Percentiles rank a stretch among this genome's conserved stretches.
Conservation (phyloP, 352 stramenopile genomes). For the Phytophthora sp. region DNA sequence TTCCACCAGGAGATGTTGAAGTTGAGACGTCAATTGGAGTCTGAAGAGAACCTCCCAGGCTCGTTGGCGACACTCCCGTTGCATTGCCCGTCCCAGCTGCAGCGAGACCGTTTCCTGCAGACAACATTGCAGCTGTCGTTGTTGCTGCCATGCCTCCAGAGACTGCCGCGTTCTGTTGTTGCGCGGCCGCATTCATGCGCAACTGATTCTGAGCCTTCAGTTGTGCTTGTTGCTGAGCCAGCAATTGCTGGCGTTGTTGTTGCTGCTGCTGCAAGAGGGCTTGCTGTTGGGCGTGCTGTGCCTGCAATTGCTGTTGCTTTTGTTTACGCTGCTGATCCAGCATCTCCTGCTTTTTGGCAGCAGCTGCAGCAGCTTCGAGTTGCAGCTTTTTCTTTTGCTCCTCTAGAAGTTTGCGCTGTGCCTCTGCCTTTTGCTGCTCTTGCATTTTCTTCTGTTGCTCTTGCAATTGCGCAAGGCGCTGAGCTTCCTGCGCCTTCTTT, state of each 20-base stretch:
- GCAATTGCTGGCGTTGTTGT: constrained; percentile 44
- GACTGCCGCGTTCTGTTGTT: constrained; percentile 19
- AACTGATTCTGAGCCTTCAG: constrained; percentile 56
- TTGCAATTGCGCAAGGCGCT: constrained; percentile 57
- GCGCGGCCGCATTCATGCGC: constrained; percentile 29
- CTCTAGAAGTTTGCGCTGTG: constrained; percentile 68
- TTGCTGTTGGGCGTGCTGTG: constrained; percentile 60
- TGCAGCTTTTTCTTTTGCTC: constrained; percentile 79
- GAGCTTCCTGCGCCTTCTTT: constrained; percentile 74
- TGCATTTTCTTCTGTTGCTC: constrained; percentile 78
- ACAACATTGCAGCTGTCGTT: constrained; percentile 2
- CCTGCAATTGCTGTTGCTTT: constrained; percentile 72
- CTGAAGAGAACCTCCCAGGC: constrained; percentile 40
- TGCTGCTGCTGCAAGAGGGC: constrained; percentile 58
- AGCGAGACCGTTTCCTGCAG: constrained; percentile 12
- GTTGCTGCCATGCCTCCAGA: constrained; percentile 9
- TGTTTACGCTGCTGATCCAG: constrained; percentile 53
- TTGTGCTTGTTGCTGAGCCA: constrained; percentile 46
- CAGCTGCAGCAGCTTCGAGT: constrained; percentile 58
- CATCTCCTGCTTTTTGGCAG: constrained; percentile 68
- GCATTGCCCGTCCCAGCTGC: neutral
- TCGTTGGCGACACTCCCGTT: constrained; percentile 25
- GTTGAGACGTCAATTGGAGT: constrained; percentile 59
- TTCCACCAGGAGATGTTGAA: constrained; percentile 30
- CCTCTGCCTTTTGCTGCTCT: constrained; percentile 66